Evolutionary conservation across 805 yeast genomes (phyloP), one percentile per base, ranked within the genome.

Genomic region (Metschnikowia cubensis): DNA sequence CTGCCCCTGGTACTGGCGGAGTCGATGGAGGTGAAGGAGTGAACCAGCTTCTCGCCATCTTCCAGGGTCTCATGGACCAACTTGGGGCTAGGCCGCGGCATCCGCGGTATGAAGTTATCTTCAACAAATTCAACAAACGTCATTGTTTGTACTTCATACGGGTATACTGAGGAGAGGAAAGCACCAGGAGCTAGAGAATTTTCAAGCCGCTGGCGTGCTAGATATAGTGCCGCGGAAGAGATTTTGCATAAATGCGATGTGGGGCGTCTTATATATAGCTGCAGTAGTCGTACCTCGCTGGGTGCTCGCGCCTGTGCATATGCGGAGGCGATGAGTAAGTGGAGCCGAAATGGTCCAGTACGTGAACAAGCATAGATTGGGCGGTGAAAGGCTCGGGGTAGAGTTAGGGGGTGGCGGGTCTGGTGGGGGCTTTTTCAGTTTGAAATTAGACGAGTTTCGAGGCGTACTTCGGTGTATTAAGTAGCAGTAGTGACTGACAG

Each of bases 71-170:
- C 43, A 14, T 36, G 49, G 17, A 31, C 40, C n/a, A 14, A 15
- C 22, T 34, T 43, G 10, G 33, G 46, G 21, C 31, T 20, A 4
- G 17, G 38, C 10, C 58, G 38, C 10, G 59, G 58, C n/a, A 49
- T 18, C n/a, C 38, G 56, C 13, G 60, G 60, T 14, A 57, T 49
- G 33, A 57, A 57, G 45, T 55, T 57, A 31, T 57, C 56, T 20
- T 49, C 48, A 15, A 53, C 17, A 32, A 53, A 52, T 4, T 50
- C 31, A 1, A 34, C 7, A n/a, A 51, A 11, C 5, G 42, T 29
- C 53, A 50, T 53, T 32, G 45, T 5, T 10, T 29, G 31, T 33
- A n/a, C 34, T 42, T 32, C 41, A 38, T 38, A 38, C n/a, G 41
- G 22, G 18, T 21, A 8, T 8, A 7, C 31, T 7, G 4, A 13